These are phyloP conservation scores for Yamadazyma sp. DNA, from an alignment of 1,139 yeast genomes.

Conservation along the genomic window DNA sequence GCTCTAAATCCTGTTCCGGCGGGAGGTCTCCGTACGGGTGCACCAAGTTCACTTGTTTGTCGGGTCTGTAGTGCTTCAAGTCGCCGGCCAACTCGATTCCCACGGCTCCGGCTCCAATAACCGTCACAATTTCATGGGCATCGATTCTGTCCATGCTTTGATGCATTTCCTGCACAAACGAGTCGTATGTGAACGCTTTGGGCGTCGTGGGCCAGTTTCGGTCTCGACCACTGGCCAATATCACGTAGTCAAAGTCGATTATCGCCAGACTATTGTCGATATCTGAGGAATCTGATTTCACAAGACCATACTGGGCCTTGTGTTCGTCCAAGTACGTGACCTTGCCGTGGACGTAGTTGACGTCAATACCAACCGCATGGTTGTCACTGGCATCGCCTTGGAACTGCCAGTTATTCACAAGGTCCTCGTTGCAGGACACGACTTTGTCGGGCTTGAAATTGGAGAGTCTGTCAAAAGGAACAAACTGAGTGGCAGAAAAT, in stretches of 20 bases:
- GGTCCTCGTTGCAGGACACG: conserved; percentile 22
- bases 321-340: conserved; percentile 30
- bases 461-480: conserved; percentile 30
- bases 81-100: conserved; percentile 53
- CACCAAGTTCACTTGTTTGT: conserved; percentile 35
- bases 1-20: conserved; percentile 42
- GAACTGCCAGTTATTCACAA: conserved; percentile 14
- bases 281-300: conserved; percentile 7
- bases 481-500: conserved; percentile 46
- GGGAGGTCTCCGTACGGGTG: conserved; percentile 43
- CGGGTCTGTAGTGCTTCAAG: conserved; percentile 34
- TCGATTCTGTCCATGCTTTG: conserved; percentile 25
- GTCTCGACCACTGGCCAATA: conserved; percentile 52
- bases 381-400: conserved; percentile 13
- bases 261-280: conserved; percentile 16
- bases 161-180: conserved; percentile 34
- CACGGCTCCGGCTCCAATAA: conserved; percentile 53
- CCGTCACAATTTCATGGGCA: conserved; percentile 25
- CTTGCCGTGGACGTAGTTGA: conserved; percentile 42
- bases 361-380: conserved; percentile 14
- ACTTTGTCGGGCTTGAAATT: conserved; percentile 31
- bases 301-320: conserved; percentile 21
- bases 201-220: conserved; percentile 59
- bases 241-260: conserved; percentile 48
- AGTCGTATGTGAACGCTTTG: conserved; percentile 27